Percentiles rank a stretch among this genome's conserved stretches.
These are phyloP conservation scores for Zymoseptoria ardabiliae DNA, from an alignment of 2,329 filamentous ascomycete species.

Conservation along the genomic window DNA sequence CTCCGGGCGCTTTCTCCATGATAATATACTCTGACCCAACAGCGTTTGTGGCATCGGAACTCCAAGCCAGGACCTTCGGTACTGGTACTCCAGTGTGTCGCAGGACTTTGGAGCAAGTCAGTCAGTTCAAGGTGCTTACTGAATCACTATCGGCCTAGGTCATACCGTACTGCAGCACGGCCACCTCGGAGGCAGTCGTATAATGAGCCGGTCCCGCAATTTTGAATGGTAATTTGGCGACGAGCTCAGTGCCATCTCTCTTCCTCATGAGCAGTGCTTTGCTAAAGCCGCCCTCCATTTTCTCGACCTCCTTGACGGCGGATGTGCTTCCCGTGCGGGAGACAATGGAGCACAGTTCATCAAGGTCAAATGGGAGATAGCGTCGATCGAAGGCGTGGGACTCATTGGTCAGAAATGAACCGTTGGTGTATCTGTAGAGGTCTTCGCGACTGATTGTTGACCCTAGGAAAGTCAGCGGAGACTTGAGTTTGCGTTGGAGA, in stretches of 20 bases:
- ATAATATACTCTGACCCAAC: constrained; percentile 22
- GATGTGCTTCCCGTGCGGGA: constrained; percentile 18
- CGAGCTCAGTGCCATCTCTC: constrained; percentile 24
- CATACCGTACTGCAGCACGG: constrained; percentile 21
- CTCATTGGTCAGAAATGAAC: constrained; percentile 26
- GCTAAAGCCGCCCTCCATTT: constrained; percentile 30
- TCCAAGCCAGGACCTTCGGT: constrained; percentile 19
- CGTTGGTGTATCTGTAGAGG: constrained; percentile 22
- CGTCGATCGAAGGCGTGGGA: constrained; percentile 19
- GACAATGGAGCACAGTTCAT: constrained; percentile 25
- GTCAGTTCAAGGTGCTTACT: not conserved
- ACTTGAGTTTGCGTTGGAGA: not conserved
- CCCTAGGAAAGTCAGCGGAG: not conserved
- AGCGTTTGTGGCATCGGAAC: constrained; percentile 3
- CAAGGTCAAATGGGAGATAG: constrained; percentile 26
- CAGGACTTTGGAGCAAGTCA: not conserved
- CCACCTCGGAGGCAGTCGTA: constrained; percentile 30
- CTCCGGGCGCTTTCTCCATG: constrained; percentile 23
- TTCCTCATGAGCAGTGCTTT: constrained; percentile 28
- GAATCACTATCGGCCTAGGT: not conserved
- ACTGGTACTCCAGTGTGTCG: constrained; percentile 8
- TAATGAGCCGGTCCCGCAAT: constrained; percentile 25
- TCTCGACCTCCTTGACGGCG: constrained; percentile 25
- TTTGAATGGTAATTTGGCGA: constrained; percentile 30
- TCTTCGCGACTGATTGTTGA: not conserved